Evolutionary conservation across 2,329 filamentous ascomycete species (phyloP).

Genomic region (Nigrograna mackinnonii): DNA sequence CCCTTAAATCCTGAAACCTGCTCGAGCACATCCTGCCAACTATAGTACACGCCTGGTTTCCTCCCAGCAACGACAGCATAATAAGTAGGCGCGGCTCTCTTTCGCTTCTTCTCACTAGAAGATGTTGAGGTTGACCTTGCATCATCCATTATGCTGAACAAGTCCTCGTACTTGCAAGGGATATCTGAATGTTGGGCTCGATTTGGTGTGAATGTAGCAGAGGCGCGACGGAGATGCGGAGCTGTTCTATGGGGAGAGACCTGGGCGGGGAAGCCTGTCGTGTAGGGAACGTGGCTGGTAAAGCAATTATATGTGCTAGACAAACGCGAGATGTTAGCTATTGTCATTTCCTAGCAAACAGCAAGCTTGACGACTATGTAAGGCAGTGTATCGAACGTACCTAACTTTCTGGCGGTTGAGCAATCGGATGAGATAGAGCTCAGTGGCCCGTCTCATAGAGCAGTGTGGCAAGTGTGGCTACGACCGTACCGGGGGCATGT

Average conservation of each 20-base stretch:
- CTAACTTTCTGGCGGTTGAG: too few species aligned
- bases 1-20: constrained; percentile 65
- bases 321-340: background rate
- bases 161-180: background rate
- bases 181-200: background rate
- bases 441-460: too few species aligned
- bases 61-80: constrained; percentile 67
- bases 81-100: constrained; percentile 59
- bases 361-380: too few species aligned
- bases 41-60: constrained; percentile 65
- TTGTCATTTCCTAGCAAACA: too few species aligned
- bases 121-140: constrained; percentile 24
- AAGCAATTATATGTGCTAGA: background rate
- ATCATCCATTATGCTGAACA: constrained; percentile 18
- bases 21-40: constrained; percentile 64
- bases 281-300: background rate
- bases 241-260: background rate
- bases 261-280: background rate
- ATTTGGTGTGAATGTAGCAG: background rate
- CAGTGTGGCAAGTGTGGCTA: too few species aligned
- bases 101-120: constrained; percentile 58
- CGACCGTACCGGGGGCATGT: too few species aligned
- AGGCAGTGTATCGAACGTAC: too few species aligned
- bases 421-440: too few species aligned
- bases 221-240: background rate